Base-by-base conservation (phyloP, 2,329 filamentous ascomycete genomes). In the Colletotrichum acutatum region DNA sequence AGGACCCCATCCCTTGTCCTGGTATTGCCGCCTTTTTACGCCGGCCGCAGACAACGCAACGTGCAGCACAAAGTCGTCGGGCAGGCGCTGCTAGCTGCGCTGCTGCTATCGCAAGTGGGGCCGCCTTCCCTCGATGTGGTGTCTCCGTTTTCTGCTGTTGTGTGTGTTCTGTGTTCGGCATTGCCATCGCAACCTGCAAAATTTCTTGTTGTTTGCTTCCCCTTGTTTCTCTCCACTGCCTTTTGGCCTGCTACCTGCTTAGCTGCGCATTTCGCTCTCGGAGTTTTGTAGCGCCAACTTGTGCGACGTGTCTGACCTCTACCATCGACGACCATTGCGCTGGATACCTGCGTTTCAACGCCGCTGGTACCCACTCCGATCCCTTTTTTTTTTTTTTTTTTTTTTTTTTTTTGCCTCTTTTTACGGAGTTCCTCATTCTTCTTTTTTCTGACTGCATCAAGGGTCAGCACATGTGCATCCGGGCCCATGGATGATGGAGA, bases 1-100 rank as follows among this genome's bases (percentile, higher is more conserved):
- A 6, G 14, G 5, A 8, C 32, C 57, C 22, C 12, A 56, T 22
- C 53, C 26, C 53, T 28, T 14, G 53, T 24, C 24, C 59, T 49
- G 37, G 11, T 61, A n/a, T 49, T 62, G 59, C 59, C 59, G 59
- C 59, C 59, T 58, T 64, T 58, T 49, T 59, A 68, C 69, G 68
- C 69, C 57, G 46, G 57, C 64, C 52, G 68, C 68, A 71, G 64
- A 68, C 57, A 49, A 28, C 34, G 30, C 56, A 49, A 32, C 57
- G 46, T 61, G 59, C 42, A 49, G 42, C 32, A 34, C 32, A 34
- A 34, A 34, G 9, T 34, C 42, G 9, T 34, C 42, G 19, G 37
- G 16, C 42, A 49, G 42, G 42, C 19, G 42, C 42, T 37, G 34
- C 34, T 37, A 5, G 37, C 37, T 6, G 16, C 37, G 14, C 37